Evolutionary conservation across 192 early-diverging fungal genomes (phyloP), one percentile per base, ranked within the genome.

Genomic region (Entophlyctis luteolus): DNA sequence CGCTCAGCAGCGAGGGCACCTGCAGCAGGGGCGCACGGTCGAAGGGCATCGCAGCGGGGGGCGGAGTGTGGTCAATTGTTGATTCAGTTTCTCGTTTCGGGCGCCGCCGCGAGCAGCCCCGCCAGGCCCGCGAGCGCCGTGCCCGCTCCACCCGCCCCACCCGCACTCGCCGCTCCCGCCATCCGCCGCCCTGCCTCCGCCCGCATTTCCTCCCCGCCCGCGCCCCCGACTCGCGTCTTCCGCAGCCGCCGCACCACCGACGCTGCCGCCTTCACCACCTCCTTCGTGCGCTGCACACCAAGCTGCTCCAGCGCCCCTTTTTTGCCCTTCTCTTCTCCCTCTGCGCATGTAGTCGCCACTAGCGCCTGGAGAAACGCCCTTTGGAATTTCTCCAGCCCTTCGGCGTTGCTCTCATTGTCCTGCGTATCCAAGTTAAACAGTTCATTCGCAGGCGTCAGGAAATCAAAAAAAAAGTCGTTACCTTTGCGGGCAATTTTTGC

Each of bases 231-330:
- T 10, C 72, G 45, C 8, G 63, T 27, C 57, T 71, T 73, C 27
- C 56, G 34, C n/a, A 59, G 46, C 39, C 72, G 38, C 65, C 70
- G 65, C 2, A 54, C 67, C 33, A 78, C 57, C 4, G 53, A 73
- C 12, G 60, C 34, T 16, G 65, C 10, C 5, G 67, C 67, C 59
- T 71, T 75, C 10, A 76, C 25, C 16, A 77, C 37, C 16, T 71
- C 73, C 65, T 74, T 75, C n/a, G 74, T 52, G 6, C 76, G 58
- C 3, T 70, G 72, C 37, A 73, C 67, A 50, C 54, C 69, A 5
- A 79, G 18, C n/a, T n/a, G n/a, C n/a, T n/a, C n/a, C n/a, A n/a
- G n/a, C n/a, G n/a, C n/a, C n/a, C n/a, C n/a, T n/a, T n/a, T n/a
- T n/a, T n/a, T n/a, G 10, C 55, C 56, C 18, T 68, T 59, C 32